phyloP scores from a whole-genome alignment of 306 rosid genomes.

The Carpinus fangiana region DNA sequence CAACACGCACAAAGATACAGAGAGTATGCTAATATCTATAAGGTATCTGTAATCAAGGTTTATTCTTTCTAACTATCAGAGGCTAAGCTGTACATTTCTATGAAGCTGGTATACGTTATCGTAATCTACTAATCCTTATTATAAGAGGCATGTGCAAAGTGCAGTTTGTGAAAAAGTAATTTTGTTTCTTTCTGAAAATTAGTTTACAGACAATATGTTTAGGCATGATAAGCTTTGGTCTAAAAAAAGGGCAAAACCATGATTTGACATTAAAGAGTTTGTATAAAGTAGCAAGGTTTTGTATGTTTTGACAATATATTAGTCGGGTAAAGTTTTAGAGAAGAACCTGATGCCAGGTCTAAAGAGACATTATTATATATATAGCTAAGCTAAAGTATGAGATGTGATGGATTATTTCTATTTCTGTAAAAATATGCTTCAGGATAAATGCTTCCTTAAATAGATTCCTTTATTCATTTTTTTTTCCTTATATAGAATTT shows the following conservation, averaged over 20 bases:
- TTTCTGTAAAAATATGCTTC: neutral
- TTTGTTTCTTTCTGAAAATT: neutral
- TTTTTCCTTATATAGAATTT: neutral
- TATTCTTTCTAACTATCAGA: conserved; percentile 13
- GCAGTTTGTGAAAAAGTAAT: neutral
- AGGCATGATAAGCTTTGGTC: neutral
- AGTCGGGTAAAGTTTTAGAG: neutral
- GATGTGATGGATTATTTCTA: neutral
- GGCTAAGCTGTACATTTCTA: neutral
- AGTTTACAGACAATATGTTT: neutral
- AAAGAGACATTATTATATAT: neutral
- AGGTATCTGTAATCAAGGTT: conserved; percentile 45
- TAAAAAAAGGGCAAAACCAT: too few species aligned
- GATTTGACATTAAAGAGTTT: too few species aligned
- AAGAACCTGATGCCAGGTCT: neutral
- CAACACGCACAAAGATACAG: conserved; percentile 75
- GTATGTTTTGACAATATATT: neutral
- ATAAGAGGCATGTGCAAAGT: neutral
- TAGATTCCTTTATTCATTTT: neutral
- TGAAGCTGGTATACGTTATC: neutral
- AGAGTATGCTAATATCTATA: conserved; percentile 66
- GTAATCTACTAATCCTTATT: conserved; percentile 18
- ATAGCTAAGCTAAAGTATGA: neutral
- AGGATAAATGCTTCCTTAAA: neutral
- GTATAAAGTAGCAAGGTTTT: neutral